Conservation (phyloP, 2,329 filamentous ascomycete species). For the Pyrenophora seminiperda region DNA sequence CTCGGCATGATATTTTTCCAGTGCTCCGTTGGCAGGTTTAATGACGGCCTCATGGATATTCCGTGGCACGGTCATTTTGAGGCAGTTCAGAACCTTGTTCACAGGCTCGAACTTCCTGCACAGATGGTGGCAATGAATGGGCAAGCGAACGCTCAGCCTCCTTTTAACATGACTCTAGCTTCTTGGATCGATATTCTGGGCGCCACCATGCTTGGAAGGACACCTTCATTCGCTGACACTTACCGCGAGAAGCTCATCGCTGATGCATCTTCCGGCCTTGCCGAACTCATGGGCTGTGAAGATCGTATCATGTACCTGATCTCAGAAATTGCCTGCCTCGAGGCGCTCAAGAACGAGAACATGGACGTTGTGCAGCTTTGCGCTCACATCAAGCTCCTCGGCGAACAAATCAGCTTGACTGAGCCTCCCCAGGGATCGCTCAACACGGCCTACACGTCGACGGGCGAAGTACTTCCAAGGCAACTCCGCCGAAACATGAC, state of each 20-base stretch:
- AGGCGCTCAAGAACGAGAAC: slow-evolving; percentile 77
- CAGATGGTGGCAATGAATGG: slow-evolving; percentile 64
- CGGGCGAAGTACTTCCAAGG: slow-evolving; percentile 77
- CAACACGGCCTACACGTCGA: slow-evolving; percentile 61
- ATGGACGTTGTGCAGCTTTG: slow-evolving; percentile 87
- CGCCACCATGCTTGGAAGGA: slow-evolving; percentile 84
- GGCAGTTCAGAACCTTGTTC: slow-evolving; percentile 81
- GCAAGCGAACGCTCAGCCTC: slow-evolving; percentile 67
- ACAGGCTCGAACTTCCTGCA: slow-evolving; percentile 79
- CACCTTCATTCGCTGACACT: slow-evolving; percentile 89
- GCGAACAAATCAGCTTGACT: slow-evolving; percentile 81
- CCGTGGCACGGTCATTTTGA: slow-evolving; percentile 98
- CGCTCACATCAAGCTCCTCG: slow-evolving; percentile 86
- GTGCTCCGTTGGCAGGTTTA: slow-evolving; percentile 83
- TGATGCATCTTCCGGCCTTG: slow-evolving; percentile 71
- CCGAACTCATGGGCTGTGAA: slow-evolving; percentile 96
- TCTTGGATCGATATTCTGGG: slow-evolving; percentile 98
- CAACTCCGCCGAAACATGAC: slow-evolving; percentile 89
- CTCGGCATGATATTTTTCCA: slow-evolving; percentile 97
- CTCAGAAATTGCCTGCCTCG: slow-evolving; percentile 94
- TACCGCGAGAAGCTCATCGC: slow-evolving; percentile 90
- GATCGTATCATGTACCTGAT: slow-evolving; percentile 98
- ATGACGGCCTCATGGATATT: slow-evolving; percentile 86
- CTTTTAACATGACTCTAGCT: slow-evolving; percentile 94
- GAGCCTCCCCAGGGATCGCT: slow-evolving; percentile 62